Evolutionary conservation across 1,284 basidiomycete species (phyloP).

Genomic region (Sanghuangporus sanghuang): DNA sequence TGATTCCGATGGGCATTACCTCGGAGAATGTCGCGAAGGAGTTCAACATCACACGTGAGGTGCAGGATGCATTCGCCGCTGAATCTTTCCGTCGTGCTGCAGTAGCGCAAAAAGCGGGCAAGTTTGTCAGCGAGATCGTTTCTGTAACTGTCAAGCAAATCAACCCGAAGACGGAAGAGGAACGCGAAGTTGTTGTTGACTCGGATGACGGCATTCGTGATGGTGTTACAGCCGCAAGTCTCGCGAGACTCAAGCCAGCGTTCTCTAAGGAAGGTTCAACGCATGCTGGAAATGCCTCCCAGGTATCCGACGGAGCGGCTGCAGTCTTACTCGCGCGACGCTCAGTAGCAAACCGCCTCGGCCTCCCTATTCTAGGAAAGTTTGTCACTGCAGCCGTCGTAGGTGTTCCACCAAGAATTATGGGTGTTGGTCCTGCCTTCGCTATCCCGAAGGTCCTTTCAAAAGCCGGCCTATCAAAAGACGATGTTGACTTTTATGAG

Average conservation of each 20-base stretch:
- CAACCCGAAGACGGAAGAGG: constrained; percentile 85
- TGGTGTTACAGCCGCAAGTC: constrained; percentile 84
- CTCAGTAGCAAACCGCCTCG: constrained; percentile 82
- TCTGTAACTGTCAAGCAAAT: constrained; percentile 73
- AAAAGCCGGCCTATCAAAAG: constrained; percentile 64
- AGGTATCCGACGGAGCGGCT: constrained; percentile 96
- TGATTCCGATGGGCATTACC: constrained; percentile 95
- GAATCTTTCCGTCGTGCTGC: constrained; percentile 85
- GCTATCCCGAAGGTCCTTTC: constrained; percentile 82
- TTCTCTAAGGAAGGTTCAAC: constrained; percentile 89
- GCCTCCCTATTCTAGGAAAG: constrained; percentile 91
- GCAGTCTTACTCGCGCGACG: constrained; percentile 89
- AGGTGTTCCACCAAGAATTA: constrained; percentile 84
- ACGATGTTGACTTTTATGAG: constrained; percentile 91
- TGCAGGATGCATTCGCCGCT: constrained; percentile 85
- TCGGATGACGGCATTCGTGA: constrained; percentile 90
- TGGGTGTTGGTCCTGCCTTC: constrained; percentile 89
- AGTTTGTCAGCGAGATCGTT: constrained; percentile 90
- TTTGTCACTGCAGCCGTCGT: constrained; percentile 76
- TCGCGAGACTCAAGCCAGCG: constrained; percentile 91
- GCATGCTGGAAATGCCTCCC: constrained; percentile 91
- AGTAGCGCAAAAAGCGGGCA: constrained; percentile 84
- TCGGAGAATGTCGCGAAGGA: constrained; percentile 92
- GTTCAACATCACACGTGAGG: constrained; percentile 67
- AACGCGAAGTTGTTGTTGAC: constrained; percentile 76